Base-by-base conservation (phyloP, 768 basidiomycete genomes). In the Auricularia sp. region DNA sequence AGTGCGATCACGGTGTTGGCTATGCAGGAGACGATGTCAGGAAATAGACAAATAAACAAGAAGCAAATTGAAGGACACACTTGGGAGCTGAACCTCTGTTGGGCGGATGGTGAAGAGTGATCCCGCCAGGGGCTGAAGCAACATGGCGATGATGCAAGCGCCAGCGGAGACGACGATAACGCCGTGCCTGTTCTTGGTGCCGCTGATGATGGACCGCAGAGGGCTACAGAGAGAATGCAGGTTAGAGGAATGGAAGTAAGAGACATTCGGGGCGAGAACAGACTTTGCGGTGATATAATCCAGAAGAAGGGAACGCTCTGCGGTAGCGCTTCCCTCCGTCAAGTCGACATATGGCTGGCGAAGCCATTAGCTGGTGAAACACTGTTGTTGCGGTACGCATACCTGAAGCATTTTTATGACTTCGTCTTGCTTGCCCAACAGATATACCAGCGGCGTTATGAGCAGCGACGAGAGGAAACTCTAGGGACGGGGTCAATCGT, bases 271-370 rank as follows among this genome's bases (percentile, higher is more conserved):
- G 33, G n/a, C 69, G 54, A 24, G 35, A 16, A 66, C 37, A 59
- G 59, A 66, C 45, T 63, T 62, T 44, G 34, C 61, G 67, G 83
- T 61, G 68, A 87, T 85, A 72, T 89, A 89, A 71, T 89, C 83
- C 33, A 87, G 70, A 18, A 90, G 75, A n/a, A 90, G 71, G 63
- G 83, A 83, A 67, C 84, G 82, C 64, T 85, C 77, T 1, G 87
- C 85, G 2, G 75, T 71, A 1, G 81, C 82, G 66, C 75, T 75
- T 2, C 85, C 86, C 68, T 77, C 75, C 18, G 82, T 78, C 34
- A 90, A 73, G 5, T 79, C 73, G 4, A 90, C 75, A 66, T 87
- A 89, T 2, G 88, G 87, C 87, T 89, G 65, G 37, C 7, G 54
- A 54, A 42, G 61, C 18, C 51, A 16, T 67, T 37, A 35, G 33